Evolutionary conservation across 106 monocot species (phyloP).

Genomic region (Allium sativum): DNA sequence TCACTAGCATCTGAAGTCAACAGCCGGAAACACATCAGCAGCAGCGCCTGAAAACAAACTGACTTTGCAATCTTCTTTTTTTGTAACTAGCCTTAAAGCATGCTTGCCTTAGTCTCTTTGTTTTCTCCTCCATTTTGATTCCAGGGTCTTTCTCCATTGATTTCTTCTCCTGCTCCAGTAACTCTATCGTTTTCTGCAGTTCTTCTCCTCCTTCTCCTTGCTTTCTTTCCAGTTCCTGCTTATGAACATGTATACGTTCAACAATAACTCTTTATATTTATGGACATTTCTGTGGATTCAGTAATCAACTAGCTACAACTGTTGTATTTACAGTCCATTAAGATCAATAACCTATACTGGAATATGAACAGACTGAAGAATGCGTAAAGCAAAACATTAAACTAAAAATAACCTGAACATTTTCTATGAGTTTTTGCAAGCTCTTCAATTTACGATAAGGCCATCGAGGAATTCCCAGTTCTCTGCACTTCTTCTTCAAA

Average conservation of each 20-base stretch:
- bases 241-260: neutral
- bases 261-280: too few relatives aligned
- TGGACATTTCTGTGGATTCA: too few relatives aligned
- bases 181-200: constrained; percentile 33
- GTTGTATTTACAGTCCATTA: too few relatives aligned
- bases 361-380: too few relatives aligned
- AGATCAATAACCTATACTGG: too few relatives aligned
- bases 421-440: constrained; percentile 56
- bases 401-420: constrained; percentile 42
- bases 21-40: too few relatives aligned
- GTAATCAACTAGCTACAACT: too few relatives aligned
- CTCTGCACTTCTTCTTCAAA: constrained; percentile 72
- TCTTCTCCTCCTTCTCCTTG: constrained; percentile 20
- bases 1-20: too few relatives aligned
- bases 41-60: too few relatives aligned
- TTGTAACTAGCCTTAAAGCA: constrained; percentile 94
- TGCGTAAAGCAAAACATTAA: too few relatives aligned
- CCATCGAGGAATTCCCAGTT: constrained; percentile 69
- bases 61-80: constrained; percentile 36
- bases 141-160: constrained; percentile 46
- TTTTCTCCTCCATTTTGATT: constrained; percentile 44
- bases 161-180: constrained; percentile 47
- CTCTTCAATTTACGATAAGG: constrained; percentile 79
- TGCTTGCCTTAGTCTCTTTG: constrained; percentile 73
- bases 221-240: constrained; percentile 38